Base-by-base conservation (phyloP, 306 rosid species). In the Prunus dulcis region DNA sequence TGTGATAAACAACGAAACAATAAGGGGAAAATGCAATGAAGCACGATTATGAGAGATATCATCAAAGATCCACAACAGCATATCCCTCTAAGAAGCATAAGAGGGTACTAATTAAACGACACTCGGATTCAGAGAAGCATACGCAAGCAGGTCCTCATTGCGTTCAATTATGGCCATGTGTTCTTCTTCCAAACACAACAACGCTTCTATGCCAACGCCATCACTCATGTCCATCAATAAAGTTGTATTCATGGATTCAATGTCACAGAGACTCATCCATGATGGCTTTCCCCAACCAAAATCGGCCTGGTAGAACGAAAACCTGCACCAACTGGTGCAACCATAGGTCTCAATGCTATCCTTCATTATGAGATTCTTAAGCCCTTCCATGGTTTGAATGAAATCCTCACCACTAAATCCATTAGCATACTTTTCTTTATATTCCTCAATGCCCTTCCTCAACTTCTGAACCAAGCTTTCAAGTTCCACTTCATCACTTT, bases 211-310 rank as follows among this genome's bases (percentile, higher is more conserved):
- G 51, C 51, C 51, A 2, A 47, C 14, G 14, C 72, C 72, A 45
- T 45, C 53, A 15, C 55, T 45, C 4, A 9, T 0, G 43, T 67
- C 72, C 34, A 45, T 17, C 72, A 67, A 2, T 0, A 43, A n/a
- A 20, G 11, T 19, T 3, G 9, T 23, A 9, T 67, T 67, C 5
- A 12, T 67, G 12, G 23, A 2, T 4, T 12, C 22, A 32, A 45
- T 11, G 22, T 9, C 3, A 4, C 50, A 5, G 8, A 10, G 0
- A 45, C 56, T 38, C 28, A 67, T 43, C 74, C 74, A 70, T 4
- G 27, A 25, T 38, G 62, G 74, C 74, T 22, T 12, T 49, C 62
- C 74, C 62, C 62, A 41, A 25, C 74, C 74, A 53, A 70, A 70
- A 49, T 70, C 74, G 4, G 32, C 17, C 15, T 50, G 46, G n/a